These are phyloP conservation scores for Solidago caesia DNA, from an alignment of 129 eudicot species.

Conservation along the genomic window DNA sequence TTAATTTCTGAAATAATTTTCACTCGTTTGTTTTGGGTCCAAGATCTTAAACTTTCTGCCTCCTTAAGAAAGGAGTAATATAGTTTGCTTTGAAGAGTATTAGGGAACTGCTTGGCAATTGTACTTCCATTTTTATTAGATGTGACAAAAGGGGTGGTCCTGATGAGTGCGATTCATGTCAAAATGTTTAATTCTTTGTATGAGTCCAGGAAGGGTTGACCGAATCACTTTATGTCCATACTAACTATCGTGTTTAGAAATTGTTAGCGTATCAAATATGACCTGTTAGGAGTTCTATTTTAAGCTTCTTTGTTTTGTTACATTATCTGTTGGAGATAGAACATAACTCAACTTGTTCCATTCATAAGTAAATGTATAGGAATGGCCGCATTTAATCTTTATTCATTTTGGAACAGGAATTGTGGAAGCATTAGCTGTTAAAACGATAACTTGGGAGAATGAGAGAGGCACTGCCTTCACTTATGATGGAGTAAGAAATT, in stretches of 20 bases:
- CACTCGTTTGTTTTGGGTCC: background rate
- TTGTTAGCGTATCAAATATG: no score
- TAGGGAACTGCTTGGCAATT: background rate
- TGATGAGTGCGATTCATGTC: no score
- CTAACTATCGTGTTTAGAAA: no score
- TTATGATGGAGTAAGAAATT: slow-evolving; percentile 80
- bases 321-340: no score
- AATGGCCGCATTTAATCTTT: background rate
- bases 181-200: no score
- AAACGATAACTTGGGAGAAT: slow-evolving; percentile 72
- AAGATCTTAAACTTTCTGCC: background rate
- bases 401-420: slow-evolving; percentile 57
- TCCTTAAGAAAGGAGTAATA: background rate
- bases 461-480: slow-evolving; percentile 72
- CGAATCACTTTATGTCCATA: no score
- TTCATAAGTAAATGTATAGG: no score
- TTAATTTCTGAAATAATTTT: background rate
- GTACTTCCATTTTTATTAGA: background rate
- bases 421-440: slow-evolving; percentile 73
- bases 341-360: no score
- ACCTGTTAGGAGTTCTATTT: no score
- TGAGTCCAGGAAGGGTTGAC: no score
- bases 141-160: background rate
- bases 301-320: no score
- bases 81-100: background rate